Base-by-base conservation (phyloP, 148 eudicot genomes). In the Cornus florida region DNA sequence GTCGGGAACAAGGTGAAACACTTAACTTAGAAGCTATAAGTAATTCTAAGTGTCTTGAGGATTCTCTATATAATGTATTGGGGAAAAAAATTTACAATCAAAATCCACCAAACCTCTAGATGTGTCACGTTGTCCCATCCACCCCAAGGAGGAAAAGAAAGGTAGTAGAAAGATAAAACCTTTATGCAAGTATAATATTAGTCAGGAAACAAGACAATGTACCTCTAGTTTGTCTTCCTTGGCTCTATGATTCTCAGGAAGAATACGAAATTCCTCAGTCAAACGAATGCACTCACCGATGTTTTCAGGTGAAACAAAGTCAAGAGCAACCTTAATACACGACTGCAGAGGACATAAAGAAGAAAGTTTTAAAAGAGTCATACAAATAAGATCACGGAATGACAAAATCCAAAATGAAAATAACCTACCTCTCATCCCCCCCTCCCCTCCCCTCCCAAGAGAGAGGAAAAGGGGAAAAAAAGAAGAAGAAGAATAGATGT, bases 241-340 rank as follows among this genome's bases (percentile, higher is more conserved):
- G 46, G 82, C 80, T 56, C 77, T 59, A 62, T 83, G 86, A 50
- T 62, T 59, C 20, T 56, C 43, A 14, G 86, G 86, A 64, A 83
- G 86, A 67, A 72, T 70, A 20, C 86, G 82, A 48, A 79, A 83
- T 66, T 83, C 86, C 66, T 76, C 79, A 35, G 86, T 83, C 77
- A 83, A 76, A 59, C 79, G 82, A 75, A 83, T 72, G 33, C 86
- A 83, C 65, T 83, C 86, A 53, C 48, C 19, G 66, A 83, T 31
- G 53, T 83, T 83, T 79, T 83, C 86, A 68, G 86, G 86, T 56
- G 86, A 83, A 35, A 83, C 86, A 41, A 83, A 83, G 70, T 79
- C 86, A 10, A 83, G 86, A 67, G 86, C 86, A 79, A 83, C 86
- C 38, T 83, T 75, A 67, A 76, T 83, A 77, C 86, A 83, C 35